Percentiles rank a stretch among this genome's conserved stretches.
Conservation (phyloP, 2,329 filamentous ascomycete genomes). For the Sporothrix mexicana region DNA sequence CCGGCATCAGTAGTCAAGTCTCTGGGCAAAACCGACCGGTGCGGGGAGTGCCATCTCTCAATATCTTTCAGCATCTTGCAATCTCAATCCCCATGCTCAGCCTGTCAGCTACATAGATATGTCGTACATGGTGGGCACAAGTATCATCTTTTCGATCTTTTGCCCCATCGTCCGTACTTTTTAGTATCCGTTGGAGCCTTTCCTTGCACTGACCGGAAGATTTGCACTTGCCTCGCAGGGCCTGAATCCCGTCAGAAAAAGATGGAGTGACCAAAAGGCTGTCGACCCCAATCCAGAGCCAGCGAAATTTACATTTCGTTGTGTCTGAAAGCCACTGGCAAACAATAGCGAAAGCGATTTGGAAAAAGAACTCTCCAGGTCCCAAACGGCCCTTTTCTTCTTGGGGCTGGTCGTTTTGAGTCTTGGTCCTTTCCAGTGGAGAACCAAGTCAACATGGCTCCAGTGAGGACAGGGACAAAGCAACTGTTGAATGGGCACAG, state of each 20-base stretch:
- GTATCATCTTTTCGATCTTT: too few relatives aligned
- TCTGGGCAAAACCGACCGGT: background rate
- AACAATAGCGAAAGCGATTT: background rate
- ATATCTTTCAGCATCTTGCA: too few relatives aligned
- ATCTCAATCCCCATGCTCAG: too few relatives aligned
- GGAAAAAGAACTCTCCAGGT: background rate
- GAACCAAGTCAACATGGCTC: background rate
- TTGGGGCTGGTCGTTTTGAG: background rate
- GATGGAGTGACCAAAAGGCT: background rate
- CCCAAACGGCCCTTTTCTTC: constrained; percentile 11
- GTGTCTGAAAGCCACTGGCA: background rate
- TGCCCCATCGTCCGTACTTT: constrained; percentile 4
- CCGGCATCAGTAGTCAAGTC: background rate
- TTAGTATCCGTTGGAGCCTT: background rate
- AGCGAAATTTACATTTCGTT: background rate
- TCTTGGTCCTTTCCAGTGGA: background rate
- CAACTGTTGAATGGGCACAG: background rate
- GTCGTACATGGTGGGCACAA: background rate
- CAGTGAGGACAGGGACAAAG: background rate
- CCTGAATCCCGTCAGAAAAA: background rate
- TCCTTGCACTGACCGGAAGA: background rate
- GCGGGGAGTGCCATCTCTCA: background rate
- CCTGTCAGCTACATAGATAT: too few relatives aligned
- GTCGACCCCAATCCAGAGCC: background rate
- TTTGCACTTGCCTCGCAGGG: background rate